Evolutionary conservation across 1,139 yeast species (phyloP).

Genomic region (Kodamaea ohmeri): DNA sequence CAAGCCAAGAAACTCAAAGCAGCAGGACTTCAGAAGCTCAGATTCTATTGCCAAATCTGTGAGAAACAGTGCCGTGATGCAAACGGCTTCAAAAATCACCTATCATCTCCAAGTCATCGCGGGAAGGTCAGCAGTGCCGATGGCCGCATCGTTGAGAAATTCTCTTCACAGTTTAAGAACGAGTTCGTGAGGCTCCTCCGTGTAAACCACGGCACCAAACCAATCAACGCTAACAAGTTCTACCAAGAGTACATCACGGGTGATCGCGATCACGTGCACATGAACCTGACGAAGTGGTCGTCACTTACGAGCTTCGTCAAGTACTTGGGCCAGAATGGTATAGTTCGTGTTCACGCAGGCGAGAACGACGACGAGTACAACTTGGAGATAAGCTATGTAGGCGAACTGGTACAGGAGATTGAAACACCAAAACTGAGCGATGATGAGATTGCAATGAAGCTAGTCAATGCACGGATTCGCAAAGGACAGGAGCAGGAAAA

Average conservation of each 20-base stretch:
- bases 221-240: constrained; percentile 75
- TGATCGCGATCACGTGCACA: constrained; percentile 80
- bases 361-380: constrained; percentile 43
- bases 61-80: constrained; percentile 92
- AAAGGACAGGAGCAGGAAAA: constrained; percentile 15
- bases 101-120: constrained; percentile 72
- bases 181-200: constrained; percentile 67
- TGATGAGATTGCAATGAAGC: constrained; percentile 28
- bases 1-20: constrained; percentile 77
- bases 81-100: constrained; percentile 90
- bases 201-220: constrained; percentile 77
- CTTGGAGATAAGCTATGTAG: constrained; percentile 29
- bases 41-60: constrained; percentile 90
- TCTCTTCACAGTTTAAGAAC: constrained; percentile 55
- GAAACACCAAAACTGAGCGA: constrained; percentile 19
- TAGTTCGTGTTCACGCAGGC: constrained; percentile 49
- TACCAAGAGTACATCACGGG: constrained; percentile 81
- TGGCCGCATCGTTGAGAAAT: constrained; percentile 51
- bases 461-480: constrained; percentile 54
- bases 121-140: constrained; percentile 41
- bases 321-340: constrained; percentile 56
- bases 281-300: constrained; percentile 85
- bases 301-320: constrained; percentile 70
- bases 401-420: constrained; percentile 16
- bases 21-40: constrained; percentile 78